These are phyloP conservation scores for Eucalyptus viminalis DNA, from an alignment of 345 rosid genomes.

Conservation along the genomic window DNA sequence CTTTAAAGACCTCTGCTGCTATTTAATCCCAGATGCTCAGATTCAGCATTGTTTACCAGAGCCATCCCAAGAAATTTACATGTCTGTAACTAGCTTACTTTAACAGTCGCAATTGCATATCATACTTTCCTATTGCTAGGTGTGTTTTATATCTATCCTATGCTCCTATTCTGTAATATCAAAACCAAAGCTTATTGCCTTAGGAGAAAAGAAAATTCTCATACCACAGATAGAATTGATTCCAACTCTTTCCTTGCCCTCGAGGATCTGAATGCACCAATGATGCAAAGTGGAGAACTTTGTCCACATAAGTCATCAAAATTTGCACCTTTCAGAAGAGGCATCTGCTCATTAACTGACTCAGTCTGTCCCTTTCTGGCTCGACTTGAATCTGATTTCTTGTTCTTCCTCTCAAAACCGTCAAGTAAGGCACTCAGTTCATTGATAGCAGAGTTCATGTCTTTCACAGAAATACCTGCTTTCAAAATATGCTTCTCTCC, in stretches of 20 bases:
- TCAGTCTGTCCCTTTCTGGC: slow-evolving; percentile 20
- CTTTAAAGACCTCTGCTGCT: neutral
- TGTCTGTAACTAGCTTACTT: neutral
- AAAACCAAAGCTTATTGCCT: neutral
- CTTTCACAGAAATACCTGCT: slow-evolving; percentile 69
- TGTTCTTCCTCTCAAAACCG: slow-evolving; percentile 61
- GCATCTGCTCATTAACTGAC: slow-evolving; percentile 22
- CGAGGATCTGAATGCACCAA: slow-evolving; percentile 69
- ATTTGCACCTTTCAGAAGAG: slow-evolving; percentile 36
- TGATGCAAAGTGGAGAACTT: slow-evolving; percentile 59
- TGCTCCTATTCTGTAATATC: neutral
- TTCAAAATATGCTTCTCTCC: slow-evolving; percentile 64
- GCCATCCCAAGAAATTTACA: neutral
- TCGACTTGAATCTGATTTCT: slow-evolving; percentile 39
- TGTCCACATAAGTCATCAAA: slow-evolving; percentile 59
- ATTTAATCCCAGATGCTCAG: neutral
- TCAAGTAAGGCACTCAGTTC: slow-evolving; percentile 60
- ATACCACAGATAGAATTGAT: slow-evolving; percentile 43
- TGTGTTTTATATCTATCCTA: neutral
- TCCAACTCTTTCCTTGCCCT: slow-evolving; percentile 51
- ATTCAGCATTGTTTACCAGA: neutral
- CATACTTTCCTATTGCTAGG: neutral
- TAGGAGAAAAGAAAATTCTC: neutral
- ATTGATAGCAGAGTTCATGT: slow-evolving; percentile 49
- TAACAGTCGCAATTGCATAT: neutral